Evolutionary conservation across 2,329 filamentous ascomycete species (phyloP), one percentile per base, ranked within the genome.

Genomic region (Parastagonospora avenae): DNA sequence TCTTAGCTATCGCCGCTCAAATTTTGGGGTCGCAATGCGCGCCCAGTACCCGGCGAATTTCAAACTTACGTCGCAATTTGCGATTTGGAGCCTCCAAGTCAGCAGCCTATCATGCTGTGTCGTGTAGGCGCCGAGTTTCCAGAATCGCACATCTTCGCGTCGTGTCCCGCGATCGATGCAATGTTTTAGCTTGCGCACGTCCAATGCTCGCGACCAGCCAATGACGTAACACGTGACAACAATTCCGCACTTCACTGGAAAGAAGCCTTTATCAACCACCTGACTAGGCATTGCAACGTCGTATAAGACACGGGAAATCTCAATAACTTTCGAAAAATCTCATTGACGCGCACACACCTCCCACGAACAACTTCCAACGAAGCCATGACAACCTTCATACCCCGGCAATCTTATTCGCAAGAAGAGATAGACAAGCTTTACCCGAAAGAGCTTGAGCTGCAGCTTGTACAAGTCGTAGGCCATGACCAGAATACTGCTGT

Each of bases 391-490:
- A 88, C 88, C 35, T 82, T 96, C 38, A 76, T 82, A 38, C 90
- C 90, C 42, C 85, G 91, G 50, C 79, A 83, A 49, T 85, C 90
- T 0, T 97, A 97, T 77, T 86, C 88, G 38, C 78, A 86, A 60
- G 87, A 90, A 52, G 92, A 97, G 81, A 84, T 97, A 42, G 80
- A 82, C 37, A 79, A 80, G 66, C 86, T 97, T 52, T 99, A 97
- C 77, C 94, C 94, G 1, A 76, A 85, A 48, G 80, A 83, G 38
- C 81, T 99, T 52, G 83, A 93, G 71, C 85, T 99, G 31, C 89
- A 94, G 71, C 85, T 94, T 53, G 94, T 97, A 42, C 94, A 99
- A 77, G 82, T 97, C 64, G 82, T 87, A 70, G 67, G 82, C 70
- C 29, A 42, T 27, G 1, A 19, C 2, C 14, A 39, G 40, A 9